These are phyloP conservation scores for Pseudogymnoascus sp. DNA, from an alignment of 2,329 filamentous ascomycete genomes.

Conservation along the genomic window DNA sequence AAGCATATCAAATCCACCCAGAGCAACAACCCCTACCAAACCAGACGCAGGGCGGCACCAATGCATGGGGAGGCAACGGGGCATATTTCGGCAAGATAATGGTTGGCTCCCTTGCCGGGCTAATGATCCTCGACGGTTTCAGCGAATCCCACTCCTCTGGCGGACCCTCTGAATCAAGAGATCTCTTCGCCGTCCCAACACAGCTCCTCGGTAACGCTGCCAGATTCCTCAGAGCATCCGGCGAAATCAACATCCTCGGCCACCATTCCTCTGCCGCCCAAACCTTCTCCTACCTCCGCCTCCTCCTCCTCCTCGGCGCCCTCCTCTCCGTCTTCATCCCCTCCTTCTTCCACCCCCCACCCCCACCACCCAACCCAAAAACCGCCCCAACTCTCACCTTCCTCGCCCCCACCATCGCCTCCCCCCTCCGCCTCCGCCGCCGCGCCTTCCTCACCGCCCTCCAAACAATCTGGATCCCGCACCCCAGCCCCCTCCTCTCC, in stretches of 20 bases:
- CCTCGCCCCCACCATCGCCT: constrained; percentile 63
- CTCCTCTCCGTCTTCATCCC: constrained; percentile 48
- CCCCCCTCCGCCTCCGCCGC: constrained; percentile 74
- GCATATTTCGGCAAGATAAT: constrained; percentile 70
- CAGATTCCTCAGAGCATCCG: constrained; percentile 32
- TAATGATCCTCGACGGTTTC: constrained; percentile 85
- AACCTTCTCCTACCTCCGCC: constrained; percentile 43
- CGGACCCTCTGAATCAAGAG: constrained; percentile 54
- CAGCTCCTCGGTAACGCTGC: constrained; percentile 45
- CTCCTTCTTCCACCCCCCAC: constrained; percentile 36
- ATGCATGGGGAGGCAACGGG: constrained; percentile 44
- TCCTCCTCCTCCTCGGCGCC: constrained; percentile 44
- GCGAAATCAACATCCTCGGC: constrained; percentile 43
- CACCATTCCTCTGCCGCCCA: constrained; percentile 39
- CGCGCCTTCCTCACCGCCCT: constrained; percentile 91
- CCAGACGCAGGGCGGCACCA: constrained; percentile 47
- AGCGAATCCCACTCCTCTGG: constrained; percentile 45
- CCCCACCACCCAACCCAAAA: constrained; percentile 34
- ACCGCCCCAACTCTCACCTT: constrained; percentile 41
- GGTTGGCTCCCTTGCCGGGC: constrained; percentile 81
- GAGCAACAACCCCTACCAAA: constrained; percentile 41
- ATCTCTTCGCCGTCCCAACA: constrained; percentile 56
- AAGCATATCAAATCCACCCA: constrained; percentile 27
- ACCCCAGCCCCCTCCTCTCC: constrained; percentile 78
- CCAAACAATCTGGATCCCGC: constrained; percentile 85